Evolutionary conservation across 306 rosid species (phyloP), one percentile per base, ranked within the genome.

Genomic region (Inga leiocalycina): DNA sequence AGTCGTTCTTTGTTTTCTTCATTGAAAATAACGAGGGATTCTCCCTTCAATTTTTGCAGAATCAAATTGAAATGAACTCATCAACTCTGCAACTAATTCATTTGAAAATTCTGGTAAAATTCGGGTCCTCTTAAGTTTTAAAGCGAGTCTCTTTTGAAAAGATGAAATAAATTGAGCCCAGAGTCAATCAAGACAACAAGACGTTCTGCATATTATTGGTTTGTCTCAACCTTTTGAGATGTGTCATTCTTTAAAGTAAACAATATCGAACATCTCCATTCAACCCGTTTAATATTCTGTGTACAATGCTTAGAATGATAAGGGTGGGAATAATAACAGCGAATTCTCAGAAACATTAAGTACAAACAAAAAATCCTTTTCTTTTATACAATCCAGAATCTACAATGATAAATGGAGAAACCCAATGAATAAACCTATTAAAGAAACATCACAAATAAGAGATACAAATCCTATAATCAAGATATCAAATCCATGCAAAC

Each of bases 401-500:
- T 56, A 67, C 39, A 3, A 22, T 35, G 48, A 13, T 45, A 8
- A 75, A 67, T 56, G 12, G 22, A 65, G 82, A 6, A 76, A 76
- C 14, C 52, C 14, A 77, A 78, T 46, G 56, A 74, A 82, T 51
- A 15, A 5, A 34, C 24, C 65, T 37, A 32, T 68, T 11, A 30
- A 75, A 85, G 49, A 79, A 87, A 73, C 4, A n/a, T 87, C 87
- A 85, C 83, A 76, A 72, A 44, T 14, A 81, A n/a, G 61, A 61
- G 10, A 43, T 8, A 11, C 82, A 70, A 54, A 79, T 83, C 54
- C 46, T 70, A 78, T 20, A n/a, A 84, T 70, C 30, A 67, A 86
- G 66, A 79, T 4, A 72, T 77, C 74, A 78, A 69, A 83, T 89
- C 80, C 87, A 62, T 79, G 75, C 87, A 89, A 7, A 89, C 70